Evolutionary conservation across 805 yeast genomes (phyloP).

Genomic region (Debaryomyces hansenii): DNA sequence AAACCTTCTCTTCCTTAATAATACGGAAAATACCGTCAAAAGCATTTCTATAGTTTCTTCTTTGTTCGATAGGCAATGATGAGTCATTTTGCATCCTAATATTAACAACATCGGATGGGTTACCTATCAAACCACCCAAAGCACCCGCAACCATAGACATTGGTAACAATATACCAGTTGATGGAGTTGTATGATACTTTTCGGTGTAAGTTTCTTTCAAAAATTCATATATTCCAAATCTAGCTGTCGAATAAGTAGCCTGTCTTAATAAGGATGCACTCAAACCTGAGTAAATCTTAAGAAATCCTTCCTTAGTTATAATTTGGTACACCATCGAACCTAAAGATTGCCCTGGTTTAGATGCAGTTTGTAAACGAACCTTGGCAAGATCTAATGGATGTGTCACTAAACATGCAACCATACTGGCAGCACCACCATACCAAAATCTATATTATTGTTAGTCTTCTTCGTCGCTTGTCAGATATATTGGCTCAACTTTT

Average conservation of each 20-base stretch:
- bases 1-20: conserved; percentile 56
- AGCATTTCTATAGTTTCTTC: conserved; percentile 77
- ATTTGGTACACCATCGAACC: conserved; percentile 61
- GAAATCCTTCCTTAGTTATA: conserved; percentile 60
- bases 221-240: conserved; percentile 84
- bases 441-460: conserved; percentile 44
- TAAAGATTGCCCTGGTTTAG: conserved; percentile 62
- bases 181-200: conserved; percentile 45
- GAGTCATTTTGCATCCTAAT: conserved; percentile 91
- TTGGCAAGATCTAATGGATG: conserved; percentile 89
- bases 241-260: conserved; percentile 82
- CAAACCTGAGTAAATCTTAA: conserved; percentile 76
- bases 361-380: conserved; percentile 81
- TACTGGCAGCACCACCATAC: conserved; percentile 71
- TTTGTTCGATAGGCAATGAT: conserved; percentile 57
- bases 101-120: conserved; percentile 85
- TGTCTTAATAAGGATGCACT: conserved; percentile 82
- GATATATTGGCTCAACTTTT: no score
- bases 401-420: conserved; percentile 63
- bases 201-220: conserved; percentile 55
- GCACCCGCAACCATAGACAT: conserved; percentile 86
- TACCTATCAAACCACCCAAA: conserved; percentile 81
- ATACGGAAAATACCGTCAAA: conserved; percentile 71
- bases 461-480: background rate
- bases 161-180: conserved; percentile 63